Conservation (phyloP, 1,139 yeast genomes). For the Torulaspora globosa region DNA sequence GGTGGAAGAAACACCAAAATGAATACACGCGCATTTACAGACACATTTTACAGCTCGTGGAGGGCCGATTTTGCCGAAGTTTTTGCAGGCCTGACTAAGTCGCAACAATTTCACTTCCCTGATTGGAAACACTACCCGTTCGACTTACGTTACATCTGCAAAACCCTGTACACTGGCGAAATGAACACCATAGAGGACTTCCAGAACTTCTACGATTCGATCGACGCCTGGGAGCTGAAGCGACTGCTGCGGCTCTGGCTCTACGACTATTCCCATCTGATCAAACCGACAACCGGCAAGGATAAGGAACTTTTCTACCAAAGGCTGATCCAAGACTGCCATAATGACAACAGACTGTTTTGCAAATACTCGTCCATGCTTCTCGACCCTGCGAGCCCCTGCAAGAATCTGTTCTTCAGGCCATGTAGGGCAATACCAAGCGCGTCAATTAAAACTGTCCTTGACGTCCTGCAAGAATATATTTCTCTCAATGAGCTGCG, state of each 20-base stretch:
- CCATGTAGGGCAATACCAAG: conserved; percentile 6
- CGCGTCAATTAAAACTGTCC: conserved; percentile 19
- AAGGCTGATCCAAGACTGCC: conserved; percentile 21
- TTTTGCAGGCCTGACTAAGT: conserved; percentile 15
- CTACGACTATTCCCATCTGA: conserved; percentile 24
- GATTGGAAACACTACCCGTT: conserved; percentile 27
- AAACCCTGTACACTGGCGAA: conserved; percentile 21
- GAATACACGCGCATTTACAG: conserved; percentile 7
- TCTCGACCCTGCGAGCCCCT: conserved; percentile 19
- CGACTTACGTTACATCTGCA: conserved; percentile 19
- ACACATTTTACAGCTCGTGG: conserved; percentile 29
- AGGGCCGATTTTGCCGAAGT: conserved; percentile 18
- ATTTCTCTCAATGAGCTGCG: conserved; percentile 13
- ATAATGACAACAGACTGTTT: conserved; percentile 20
- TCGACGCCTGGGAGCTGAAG: conserved; percentile 17
- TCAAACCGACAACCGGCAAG: conserved; percentile 11
- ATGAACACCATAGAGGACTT: conserved; percentile 27
- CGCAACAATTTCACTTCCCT: conserved; percentile 31
- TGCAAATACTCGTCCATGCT: conserved; percentile 25
- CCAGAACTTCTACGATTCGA: conserved; percentile 22
- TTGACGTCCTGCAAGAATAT: conserved; percentile 18
- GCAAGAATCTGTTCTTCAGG: conserved; percentile 18
- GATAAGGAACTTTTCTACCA: conserved; percentile 23
- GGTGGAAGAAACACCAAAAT: not conserved
- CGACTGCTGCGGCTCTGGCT: conserved; percentile 29